Evolutionary conservation across 306 rosid genomes (phyloP).

Genomic region (Potentilla sterilis): DNA sequence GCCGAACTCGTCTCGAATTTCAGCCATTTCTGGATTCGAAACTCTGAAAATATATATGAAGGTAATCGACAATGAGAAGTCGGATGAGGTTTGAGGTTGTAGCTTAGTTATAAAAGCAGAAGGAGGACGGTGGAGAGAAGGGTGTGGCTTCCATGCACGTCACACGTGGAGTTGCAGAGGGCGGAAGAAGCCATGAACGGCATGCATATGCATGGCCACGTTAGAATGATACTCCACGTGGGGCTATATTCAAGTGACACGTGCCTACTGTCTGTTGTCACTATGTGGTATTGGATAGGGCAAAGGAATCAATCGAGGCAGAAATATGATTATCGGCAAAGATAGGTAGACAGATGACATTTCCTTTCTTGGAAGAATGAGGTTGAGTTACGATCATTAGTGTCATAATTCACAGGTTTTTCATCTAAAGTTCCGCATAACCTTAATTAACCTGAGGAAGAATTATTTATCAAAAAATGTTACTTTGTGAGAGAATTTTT

Average conservation of each 20-base stretch:
- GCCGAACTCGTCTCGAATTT: conserved; percentile 56
- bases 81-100: neutral
- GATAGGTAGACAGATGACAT: neutral
- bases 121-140: conserved; percentile 34
- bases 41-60: neutral
- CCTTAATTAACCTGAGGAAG: too few relatives aligned
- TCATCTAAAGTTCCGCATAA: too few relatives aligned
- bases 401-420: too few relatives aligned
- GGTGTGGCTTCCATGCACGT: conserved; percentile 29
- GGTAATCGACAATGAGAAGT: neutral
- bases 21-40: conserved; percentile 41
- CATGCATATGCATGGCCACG: conserved; percentile 37
- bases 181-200: neutral
- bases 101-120: neutral
- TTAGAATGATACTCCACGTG: conserved; percentile 1
- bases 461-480: too few relatives aligned
- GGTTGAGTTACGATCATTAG: too few relatives aligned
- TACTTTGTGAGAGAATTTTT: too few relatives aligned
- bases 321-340: neutral
- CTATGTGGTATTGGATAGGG: neutral
- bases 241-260: neutral
- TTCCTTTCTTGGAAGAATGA: too few relatives aligned
- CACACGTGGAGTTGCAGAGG: conserved; percentile 25
- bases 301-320: neutral
- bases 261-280: neutral